Conservation (phyloP, 495 filamentous ascomycete genomes). For the Lophiotrema nucula region DNA sequence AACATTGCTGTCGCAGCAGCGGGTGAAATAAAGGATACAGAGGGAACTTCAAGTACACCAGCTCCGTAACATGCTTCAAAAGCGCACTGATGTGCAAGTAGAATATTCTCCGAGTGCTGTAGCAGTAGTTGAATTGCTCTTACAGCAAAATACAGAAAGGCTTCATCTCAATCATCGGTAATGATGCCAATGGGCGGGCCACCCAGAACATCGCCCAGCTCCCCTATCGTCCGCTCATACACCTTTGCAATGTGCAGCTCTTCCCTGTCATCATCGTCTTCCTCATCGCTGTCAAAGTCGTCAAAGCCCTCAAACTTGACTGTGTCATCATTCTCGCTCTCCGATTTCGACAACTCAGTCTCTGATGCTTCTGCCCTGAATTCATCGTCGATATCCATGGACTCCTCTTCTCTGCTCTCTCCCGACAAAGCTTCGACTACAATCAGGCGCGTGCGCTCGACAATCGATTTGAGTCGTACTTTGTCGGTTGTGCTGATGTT, state of each 20-base stretch:
- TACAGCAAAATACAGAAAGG: too few relatives aligned
- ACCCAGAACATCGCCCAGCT: slow-evolving; percentile 63
- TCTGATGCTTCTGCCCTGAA: slow-evolving; percentile 10
- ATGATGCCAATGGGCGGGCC: slow-evolving; percentile 41
- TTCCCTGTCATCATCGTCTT: slow-evolving; percentile 40
- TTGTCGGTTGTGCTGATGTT: slow-evolving; percentile 64
- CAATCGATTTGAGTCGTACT: slow-evolving; percentile 75
- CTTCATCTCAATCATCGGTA: slow-evolving; percentile 34
- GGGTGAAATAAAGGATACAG: too few relatives aligned
- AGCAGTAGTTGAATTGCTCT: too few relatives aligned
- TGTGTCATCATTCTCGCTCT: slow-evolving; percentile 1
- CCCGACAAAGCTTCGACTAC: slow-evolving; percentile 61
- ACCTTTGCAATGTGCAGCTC: slow-evolving; percentile 59
- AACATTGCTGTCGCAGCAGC: too few relatives aligned
- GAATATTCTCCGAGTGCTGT: too few relatives aligned
- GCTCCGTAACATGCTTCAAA: too few relatives aligned
- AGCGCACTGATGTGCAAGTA: too few relatives aligned
- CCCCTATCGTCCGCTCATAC: slow-evolving; percentile 74
- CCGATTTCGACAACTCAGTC: background rate
- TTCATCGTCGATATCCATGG: slow-evolving; percentile 38
- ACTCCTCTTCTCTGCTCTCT: slow-evolving; percentile 35
- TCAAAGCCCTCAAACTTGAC: slow-evolving; percentile 30
- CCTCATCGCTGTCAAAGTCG: slow-evolving; percentile 35
- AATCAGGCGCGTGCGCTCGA: slow-evolving; percentile 65
- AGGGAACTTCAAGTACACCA: too few relatives aligned